phyloP scores from a whole-genome alignment of 2,329 filamentous ascomycete genomes.

The Metarhizium anisopliae region DNA sequence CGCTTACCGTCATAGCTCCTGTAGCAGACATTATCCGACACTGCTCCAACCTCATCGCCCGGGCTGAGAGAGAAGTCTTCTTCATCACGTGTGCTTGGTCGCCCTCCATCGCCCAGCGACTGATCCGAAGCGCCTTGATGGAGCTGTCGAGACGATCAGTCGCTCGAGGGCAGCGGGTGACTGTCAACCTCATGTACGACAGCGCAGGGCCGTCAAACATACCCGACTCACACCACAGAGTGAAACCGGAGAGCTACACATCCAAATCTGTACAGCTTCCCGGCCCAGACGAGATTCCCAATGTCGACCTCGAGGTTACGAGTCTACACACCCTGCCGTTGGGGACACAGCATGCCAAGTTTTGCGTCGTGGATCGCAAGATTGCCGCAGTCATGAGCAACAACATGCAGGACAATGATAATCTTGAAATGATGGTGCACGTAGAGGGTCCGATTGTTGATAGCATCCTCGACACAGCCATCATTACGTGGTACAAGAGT shows the following conservation, averaged over 20 bases:
- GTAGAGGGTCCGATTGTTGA: slow-evolving; percentile 71
- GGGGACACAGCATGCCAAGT: slow-evolving; percentile 72
- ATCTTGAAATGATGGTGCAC: slow-evolving; percentile 72
- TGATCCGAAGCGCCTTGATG: slow-evolving; percentile 58
- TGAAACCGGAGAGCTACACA: slow-evolving; percentile 49
- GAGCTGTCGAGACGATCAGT: slow-evolving; percentile 61
- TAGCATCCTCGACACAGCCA: slow-evolving; percentile 62
- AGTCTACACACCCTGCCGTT: slow-evolving; percentile 63
- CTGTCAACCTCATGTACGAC: slow-evolving; percentile 71
- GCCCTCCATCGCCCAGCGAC: slow-evolving; percentile 54
- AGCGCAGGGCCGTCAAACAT: slow-evolving; percentile 57
- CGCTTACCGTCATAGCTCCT: slow-evolving; percentile 53
- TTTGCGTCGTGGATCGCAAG: slow-evolving; percentile 65
- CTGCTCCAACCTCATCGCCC: slow-evolving; percentile 66
- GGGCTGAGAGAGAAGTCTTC: slow-evolving; percentile 64
- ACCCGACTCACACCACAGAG: slow-evolving; percentile 54
- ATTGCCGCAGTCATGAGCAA: slow-evolving; percentile 68
- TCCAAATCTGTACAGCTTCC: slow-evolving; percentile 52
- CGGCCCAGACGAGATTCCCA: slow-evolving; percentile 53
- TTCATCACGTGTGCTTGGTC: slow-evolving; percentile 72
- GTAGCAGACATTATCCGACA: slow-evolving; percentile 59
- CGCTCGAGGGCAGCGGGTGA: slow-evolving; percentile 43
- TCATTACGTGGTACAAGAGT: slow-evolving; percentile 62
- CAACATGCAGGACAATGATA: slow-evolving; percentile 72
- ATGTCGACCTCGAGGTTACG: slow-evolving; percentile 63